Conservation (phyloP, 306 rosid genomes). For the Mimosa bimucronata region DNA sequence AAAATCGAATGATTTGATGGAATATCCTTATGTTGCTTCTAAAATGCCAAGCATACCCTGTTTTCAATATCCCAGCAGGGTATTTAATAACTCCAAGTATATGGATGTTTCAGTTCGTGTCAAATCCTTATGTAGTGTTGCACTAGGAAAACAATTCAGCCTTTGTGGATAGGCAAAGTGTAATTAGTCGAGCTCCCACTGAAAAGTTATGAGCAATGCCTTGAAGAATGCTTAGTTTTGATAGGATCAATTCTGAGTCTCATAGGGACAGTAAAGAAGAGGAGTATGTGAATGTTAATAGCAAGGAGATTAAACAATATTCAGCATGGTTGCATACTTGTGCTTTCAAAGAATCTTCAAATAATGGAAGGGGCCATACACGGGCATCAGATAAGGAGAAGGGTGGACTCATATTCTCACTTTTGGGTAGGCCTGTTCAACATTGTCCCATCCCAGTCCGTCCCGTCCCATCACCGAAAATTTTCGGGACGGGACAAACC, state of each 20-base stretch:
- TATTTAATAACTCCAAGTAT: conserved; percentile 10
- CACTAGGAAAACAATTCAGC: conserved; percentile 8
- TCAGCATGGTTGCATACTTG: conserved; percentile 42
- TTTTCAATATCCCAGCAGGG: conserved; percentile 16
- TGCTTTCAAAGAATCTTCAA: conserved; percentile 36
- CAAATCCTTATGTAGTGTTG: conserved; percentile 11
- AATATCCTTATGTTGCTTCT: conserved; percentile 20
- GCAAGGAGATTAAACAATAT: conserved; percentile 37
- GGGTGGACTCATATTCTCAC: conserved; percentile 41
- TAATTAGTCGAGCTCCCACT: background rate
- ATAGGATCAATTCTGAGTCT: conserved; percentile 4
- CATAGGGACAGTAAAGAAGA: background rate
- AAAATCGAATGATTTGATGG: conserved; percentile 31
- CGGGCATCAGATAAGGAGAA: conserved; percentile 34
- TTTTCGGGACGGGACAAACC: too few relatives aligned
- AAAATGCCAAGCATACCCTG: conserved; percentile 1
- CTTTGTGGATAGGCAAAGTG: background rate
- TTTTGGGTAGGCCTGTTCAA: too few relatives aligned
- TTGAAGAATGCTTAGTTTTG: background rate
- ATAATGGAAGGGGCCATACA: conserved; percentile 46
- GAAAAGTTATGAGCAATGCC: conserved; percentile 14
- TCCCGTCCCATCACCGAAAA: too few relatives aligned
- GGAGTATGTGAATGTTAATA: conserved; percentile 13
- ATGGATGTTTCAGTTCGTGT: background rate
- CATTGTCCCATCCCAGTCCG: too few relatives aligned